These are phyloP conservation scores for Phialophora tarda DNA, from an alignment of 2,329 filamentous ascomycete species.

Conservation along the genomic window DNA sequence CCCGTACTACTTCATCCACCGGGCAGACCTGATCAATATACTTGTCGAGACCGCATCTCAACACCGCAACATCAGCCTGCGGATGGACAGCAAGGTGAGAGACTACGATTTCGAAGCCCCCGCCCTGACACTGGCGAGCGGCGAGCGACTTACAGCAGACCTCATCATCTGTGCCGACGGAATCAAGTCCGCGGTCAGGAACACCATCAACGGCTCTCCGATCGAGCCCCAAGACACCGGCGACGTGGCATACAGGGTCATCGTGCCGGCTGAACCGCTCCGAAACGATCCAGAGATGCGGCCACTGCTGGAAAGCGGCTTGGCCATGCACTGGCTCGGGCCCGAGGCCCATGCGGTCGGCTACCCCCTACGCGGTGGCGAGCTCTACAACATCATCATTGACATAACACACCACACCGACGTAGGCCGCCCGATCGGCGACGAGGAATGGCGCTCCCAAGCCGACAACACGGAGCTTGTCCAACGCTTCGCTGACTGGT, in stretches of 20 bases:
- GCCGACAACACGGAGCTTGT: constrained; percentile 41
- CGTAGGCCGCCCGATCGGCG: constrained; percentile 28
- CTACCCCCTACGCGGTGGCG: constrained; percentile 42
- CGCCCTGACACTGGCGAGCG: constrained; percentile 34
- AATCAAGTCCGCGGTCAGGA: constrained; percentile 41
- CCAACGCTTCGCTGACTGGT: constrained; percentile 43
- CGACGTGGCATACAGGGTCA: constrained; percentile 43
- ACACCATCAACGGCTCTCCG: constrained; percentile 39
- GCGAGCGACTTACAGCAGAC: constrained; percentile 38
- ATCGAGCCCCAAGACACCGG: constrained; percentile 42
- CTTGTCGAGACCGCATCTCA: constrained; percentile 34
- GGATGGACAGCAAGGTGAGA: constrained; percentile 37
- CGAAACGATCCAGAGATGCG: constrained; percentile 41
- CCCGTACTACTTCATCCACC: constrained; percentile 44
- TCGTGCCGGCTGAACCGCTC: constrained; percentile 39
- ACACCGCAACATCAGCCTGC: constrained; percentile 33
- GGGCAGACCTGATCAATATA: constrained; percentile 41
- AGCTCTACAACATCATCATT: constrained; percentile 46
- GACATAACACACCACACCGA: constrained; percentile 39
- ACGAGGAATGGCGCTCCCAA: constrained; percentile 42
- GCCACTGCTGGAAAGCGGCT: constrained; percentile 40
- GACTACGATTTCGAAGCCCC: constrained; percentile 41
- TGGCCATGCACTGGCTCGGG: constrained; percentile 44
- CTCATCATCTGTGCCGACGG: constrained; percentile 44
- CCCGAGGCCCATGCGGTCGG: constrained; percentile 44